Base-by-base conservation (phyloP, 2,329 filamentous ascomycete genomes). In the Arachnomyces sp. region DNA sequence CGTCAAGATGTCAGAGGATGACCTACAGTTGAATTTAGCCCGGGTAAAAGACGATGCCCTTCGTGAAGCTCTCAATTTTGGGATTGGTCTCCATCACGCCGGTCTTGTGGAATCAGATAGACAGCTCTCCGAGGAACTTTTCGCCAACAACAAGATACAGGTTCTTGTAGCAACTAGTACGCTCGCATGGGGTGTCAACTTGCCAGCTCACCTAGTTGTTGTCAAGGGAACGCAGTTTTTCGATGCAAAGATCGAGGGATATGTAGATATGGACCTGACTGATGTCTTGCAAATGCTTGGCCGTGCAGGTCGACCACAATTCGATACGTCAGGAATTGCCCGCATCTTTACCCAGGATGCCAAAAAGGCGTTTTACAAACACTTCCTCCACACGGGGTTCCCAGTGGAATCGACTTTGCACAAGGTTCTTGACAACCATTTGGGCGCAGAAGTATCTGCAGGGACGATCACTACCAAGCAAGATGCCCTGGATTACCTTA, bases 281-380 rank as follows among this genome's bases (percentile, higher is more conserved):
- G 92, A 98, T 64, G 92, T 98, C 25, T 69, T 98, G 46, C 92
- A 98, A 65, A 98, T 98, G 92, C 73, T 98, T 18, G 92, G 92
- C 52, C 83, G 92, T 65, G 92, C 92, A 9, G 92, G 92, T 12
- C 84, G 92, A 47, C 92, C 92, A 3, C 92, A 98, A 58, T 98
- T 98, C 60, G 92, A 98, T 62, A 85, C 82, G 39, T 94, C 89
- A 0, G 92, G 93, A 50, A 93, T 98, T 42, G 93, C 92, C 7
- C 82, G 90, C 21, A 98, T 98, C 57, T 95, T 98, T 58, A 98
- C 92, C 0, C 89, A 98, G 55, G 89, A 96, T 54, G 73, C 90
- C 2, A 98, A 96, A 72, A 98, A 98, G 66, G 87, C 93, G 44
- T 98, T 98, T 63, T 98, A 98, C 68, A 98, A 98, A 69, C 92